Base-by-base conservation (phyloP, 352 stramenopile species). In the Globisporangium alternatum region DNA sequence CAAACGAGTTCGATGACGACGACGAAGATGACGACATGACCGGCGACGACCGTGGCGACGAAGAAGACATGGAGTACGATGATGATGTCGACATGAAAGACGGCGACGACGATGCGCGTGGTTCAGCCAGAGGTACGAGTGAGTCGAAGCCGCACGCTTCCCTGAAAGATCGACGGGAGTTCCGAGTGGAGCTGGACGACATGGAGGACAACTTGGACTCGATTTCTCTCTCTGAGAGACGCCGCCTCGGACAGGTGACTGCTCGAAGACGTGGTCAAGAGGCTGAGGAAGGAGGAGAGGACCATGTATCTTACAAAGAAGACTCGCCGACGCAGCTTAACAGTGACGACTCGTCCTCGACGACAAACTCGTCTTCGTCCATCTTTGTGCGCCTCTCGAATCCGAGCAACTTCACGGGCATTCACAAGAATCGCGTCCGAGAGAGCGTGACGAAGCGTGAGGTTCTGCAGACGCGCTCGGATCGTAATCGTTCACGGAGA, bases 371-470 rank as follows among this genome's bases (percentile, higher is more conserved):
- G 10, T 72, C 71, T 6, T 71, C 75, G 13, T 91, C 81, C 0
- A 96, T 96, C 37, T 96, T 96, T 54, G 89, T 84, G 15, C 78
- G 88, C n/a, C 74, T 96, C 5, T 89, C 88, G 0, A 95, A 96
- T 43, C 88, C 88, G 47, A 93, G 71, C 31, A 96, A 94, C 60
- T 96, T 96, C 41, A 96, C 88, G 21, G 88, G 88, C 19, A 96
- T 93, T 61, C 88, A 96, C 78, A 93, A 93, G 70, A 92, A 93
- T 52, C 85, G 88, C 5, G 80, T 90, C 37, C 70, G 78, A 39
- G 87, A 95, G 57, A 93, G 83, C 73, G 82, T 80, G 43, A 79
- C 77, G 7, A 95, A 95, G 70, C 81, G 87, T 41, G 87, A 95
- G 59, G 72, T 94, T 52, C 44, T 95, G 9, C 86, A 95, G 56